A percentile compares a stretch with the other conserved stretches of the same genome.
phyloP scores from a whole-genome alignment of 2,329 filamentous ascomycete genomes.

The Microdochium trichocladiopsis region DNA sequence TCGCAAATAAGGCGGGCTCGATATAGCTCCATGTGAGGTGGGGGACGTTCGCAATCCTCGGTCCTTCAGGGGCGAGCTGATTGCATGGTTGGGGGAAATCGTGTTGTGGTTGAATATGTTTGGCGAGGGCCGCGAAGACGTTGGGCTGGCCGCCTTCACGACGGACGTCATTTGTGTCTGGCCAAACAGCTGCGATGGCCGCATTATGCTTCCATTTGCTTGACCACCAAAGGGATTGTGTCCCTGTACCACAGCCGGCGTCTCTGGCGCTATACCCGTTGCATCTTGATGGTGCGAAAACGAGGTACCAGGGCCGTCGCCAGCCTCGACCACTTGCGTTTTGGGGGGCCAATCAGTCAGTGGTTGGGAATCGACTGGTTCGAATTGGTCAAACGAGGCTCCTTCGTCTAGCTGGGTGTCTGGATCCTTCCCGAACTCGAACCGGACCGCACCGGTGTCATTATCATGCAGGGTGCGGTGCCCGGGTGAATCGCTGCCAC shows the following conservation, averaged over 20 bases:
- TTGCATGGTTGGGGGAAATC: slow-evolving; percentile 35
- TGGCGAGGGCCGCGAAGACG: slow-evolving; percentile 51
- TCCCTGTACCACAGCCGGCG: slow-evolving; percentile 26
- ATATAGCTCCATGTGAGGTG: slow-evolving; percentile 24
- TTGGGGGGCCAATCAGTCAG: slow-evolving; percentile 25
- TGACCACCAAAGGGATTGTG: slow-evolving; percentile 16
- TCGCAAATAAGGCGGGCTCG: slow-evolving; percentile 28
- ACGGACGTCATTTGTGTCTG: slow-evolving; percentile 49
- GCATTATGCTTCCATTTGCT: slow-evolving; percentile 24
- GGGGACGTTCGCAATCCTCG: slow-evolving; percentile 40
- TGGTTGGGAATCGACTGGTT: slow-evolving; percentile 9
- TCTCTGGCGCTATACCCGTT: slow-evolving; percentile 33
- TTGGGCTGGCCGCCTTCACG: slow-evolving; percentile 42
- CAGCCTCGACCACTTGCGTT: slow-evolving; percentile 9
- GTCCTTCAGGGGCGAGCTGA: slow-evolving; percentile 42
- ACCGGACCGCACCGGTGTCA: slow-evolving; percentile 35
- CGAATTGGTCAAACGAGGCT: slow-evolving; percentile 15
- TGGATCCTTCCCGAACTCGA: slow-evolving; percentile 16
- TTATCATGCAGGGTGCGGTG: slow-evolving; percentile 32
- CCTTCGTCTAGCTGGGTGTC: slow-evolving; percentile 35
- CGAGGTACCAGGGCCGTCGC: slow-evolving; percentile 6
- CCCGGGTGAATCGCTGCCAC: slow-evolving; percentile 13
- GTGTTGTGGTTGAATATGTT: slow-evolving; percentile 32
- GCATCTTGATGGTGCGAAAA: neutral
- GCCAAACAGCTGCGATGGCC: slow-evolving; percentile 44